Evolutionary conservation across 176 grass and related monocot genomes (phyloP), one percentile per base, ranked within the genome.

Genomic region (Neostapfia colusana): DNA sequence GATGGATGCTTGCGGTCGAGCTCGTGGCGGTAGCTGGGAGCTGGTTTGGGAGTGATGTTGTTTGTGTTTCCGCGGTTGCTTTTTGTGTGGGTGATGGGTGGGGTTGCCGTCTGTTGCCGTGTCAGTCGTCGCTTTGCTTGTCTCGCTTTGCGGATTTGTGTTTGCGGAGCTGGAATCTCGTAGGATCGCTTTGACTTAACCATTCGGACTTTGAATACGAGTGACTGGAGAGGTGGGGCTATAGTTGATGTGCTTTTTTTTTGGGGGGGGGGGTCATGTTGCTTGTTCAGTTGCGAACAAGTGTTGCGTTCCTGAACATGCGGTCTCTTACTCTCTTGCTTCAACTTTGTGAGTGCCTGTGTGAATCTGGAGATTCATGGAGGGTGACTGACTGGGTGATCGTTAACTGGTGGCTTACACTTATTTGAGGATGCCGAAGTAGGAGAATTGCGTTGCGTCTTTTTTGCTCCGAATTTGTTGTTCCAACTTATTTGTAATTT

Each of bases 141-240:
- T 60, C 45, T 68, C 51, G 62, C 80, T 88, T 88, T 83, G 71
- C 10, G 64, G 24, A 60, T 86, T 63, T 68, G 80, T 88, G 80
- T 62, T 73, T 83, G 68, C 65, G 85, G 85, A 68, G 80, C 75
- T 88, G 85, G 80, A 87, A 51, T 59, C 85, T 87, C 61, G 68
- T 79, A 83, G 74, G 85, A 73, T 79, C 61, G 24, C 74, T 73
- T 67, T 62, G 67, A 50, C 80, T 17, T 66, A 67, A 66, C 67
- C 57, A 10, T 35, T 35, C 20, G 25, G 63, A 67, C 53, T 75
- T 75, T 48, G 74, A 70, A 79, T 28, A 40, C 51, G 56, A 21
- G 2, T 46, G 67, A 24, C 15, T 48, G 57, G 24, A 70, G 70
- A 64, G 51, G 17, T 69, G 31, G 65, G 15, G 61, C 20, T 38